These are phyloP conservation scores for Gossypium gossypioides DNA, from an alignment of 441 rosid genomes.

Conservation along the genomic window DNA sequence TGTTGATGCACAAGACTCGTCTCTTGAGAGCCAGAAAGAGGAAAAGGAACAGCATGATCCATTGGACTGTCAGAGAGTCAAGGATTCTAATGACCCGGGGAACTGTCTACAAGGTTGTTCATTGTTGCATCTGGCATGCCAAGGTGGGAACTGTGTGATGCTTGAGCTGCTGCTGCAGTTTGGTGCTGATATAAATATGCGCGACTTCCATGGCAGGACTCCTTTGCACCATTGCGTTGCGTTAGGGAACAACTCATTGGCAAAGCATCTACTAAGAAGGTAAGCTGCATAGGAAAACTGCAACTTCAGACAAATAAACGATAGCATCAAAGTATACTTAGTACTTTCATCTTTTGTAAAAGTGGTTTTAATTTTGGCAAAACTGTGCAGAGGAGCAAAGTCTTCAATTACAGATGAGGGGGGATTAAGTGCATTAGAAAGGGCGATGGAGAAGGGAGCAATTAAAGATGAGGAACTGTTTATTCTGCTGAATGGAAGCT, in stretches of 20 bases:
- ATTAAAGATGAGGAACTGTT: conserved; percentile 77
- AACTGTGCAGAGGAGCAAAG: conserved; percentile 57
- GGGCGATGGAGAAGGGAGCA: conserved; percentile 92
- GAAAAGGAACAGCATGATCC: conserved; percentile 44
- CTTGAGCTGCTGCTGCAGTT: conserved; percentile 78
- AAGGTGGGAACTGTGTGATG: conserved; percentile 47
- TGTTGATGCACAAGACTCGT: conserved; percentile 24
- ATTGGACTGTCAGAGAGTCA: conserved; percentile 44
- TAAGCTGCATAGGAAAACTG: conserved; percentile 13
- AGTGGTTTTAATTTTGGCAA: too few species aligned
- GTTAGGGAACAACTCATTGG: conserved; percentile 45
- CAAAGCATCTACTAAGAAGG: conserved; percentile 79
- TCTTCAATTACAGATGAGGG: conserved; percentile 59
- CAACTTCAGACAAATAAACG: neutral
- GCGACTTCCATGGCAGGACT: conserved; percentile 72
- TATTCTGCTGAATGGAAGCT: conserved; percentile 53
- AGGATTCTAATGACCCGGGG: conserved; percentile 47
- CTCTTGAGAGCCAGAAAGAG: conserved; percentile 7
- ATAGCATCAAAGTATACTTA: neutral
- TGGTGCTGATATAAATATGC: conserved; percentile 60
- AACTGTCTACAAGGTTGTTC: conserved; percentile 83
- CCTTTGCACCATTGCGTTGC: conserved; percentile 78
- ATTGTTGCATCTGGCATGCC: conserved; percentile 73
- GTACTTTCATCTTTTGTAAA: too few species aligned
- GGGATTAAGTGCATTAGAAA: conserved; percentile 65